Percentiles rank a stretch among this genome's conserved stretches.
Conservation (phyloP, 2,329 filamentous ascomycete species). For the Stachybotrys elegans region DNA sequence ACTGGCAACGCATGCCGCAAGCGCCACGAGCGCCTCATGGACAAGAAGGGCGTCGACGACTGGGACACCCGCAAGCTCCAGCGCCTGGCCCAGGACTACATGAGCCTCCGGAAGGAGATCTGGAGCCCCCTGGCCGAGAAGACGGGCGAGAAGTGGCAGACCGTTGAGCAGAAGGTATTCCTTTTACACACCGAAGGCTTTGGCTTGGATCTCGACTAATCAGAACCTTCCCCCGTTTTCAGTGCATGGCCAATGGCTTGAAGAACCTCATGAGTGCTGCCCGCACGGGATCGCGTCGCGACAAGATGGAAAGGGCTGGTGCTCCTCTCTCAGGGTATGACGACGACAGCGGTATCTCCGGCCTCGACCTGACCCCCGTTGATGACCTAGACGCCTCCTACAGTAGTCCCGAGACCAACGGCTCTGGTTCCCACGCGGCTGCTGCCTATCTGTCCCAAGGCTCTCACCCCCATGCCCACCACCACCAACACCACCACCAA, state of each 20-base stretch:
- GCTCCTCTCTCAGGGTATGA: slow-evolving; percentile 43
- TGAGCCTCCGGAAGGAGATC: slow-evolving; percentile 73
- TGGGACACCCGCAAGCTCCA: slow-evolving; percentile 76
- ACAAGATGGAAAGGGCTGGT: slow-evolving; percentile 49
- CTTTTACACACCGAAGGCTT: not conserved
- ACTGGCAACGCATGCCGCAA: slow-evolving; percentile 82
- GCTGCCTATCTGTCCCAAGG: slow-evolving; percentile 15
- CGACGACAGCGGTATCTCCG: slow-evolving; percentile 68
- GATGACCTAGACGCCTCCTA: slow-evolving; percentile 55
- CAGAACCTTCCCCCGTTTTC: slow-evolving; percentile 6
- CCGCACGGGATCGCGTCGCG: slow-evolving; percentile 61
- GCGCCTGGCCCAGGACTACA: slow-evolving; percentile 70
- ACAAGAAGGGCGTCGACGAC: slow-evolving; percentile 67
- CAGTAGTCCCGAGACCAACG: slow-evolving; percentile 48
- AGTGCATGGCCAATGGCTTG: slow-evolving; percentile 81
- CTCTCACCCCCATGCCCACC: slow-evolving; percentile 21
- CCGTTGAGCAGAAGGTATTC: slow-evolving; percentile 57
- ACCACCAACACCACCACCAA: slow-evolving; percentile 18
- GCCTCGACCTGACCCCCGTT: slow-evolving; percentile 52
- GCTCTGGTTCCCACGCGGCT: slow-evolving; percentile 35
- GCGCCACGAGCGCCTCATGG: slow-evolving; percentile 78
- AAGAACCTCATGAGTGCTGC: slow-evolving; percentile 72
- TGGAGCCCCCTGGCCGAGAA: slow-evolving; percentile 70
- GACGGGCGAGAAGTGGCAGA: slow-evolving; percentile 79
- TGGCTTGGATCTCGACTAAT: not conserved